Conservation (phyloP, 1,284 basidiomycete genomes). For the Fomitopsis pinicola region DNA sequence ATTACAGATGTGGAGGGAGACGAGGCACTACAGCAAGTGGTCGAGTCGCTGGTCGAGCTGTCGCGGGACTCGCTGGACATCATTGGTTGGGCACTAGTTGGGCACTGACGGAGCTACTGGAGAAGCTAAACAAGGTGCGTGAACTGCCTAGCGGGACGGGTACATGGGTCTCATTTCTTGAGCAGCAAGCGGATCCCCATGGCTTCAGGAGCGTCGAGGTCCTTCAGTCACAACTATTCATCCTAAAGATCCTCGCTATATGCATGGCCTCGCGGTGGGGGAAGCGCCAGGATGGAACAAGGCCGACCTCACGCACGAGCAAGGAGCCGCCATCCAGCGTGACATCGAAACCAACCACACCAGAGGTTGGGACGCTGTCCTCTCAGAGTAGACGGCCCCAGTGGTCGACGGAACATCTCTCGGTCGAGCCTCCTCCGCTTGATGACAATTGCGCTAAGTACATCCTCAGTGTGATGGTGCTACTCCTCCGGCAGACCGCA, state of each 20-base stretch:
- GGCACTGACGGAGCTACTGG: constrained; percentile 72
- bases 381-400: constrained; percentile 26
- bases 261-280: constrained; percentile 79
- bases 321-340: constrained; percentile 25
- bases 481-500: constrained; percentile 76
- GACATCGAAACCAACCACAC: constrained; percentile 19
- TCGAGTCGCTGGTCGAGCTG: constrained; percentile 76
- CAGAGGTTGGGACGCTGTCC: constrained; percentile 24
- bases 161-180: not conserved
- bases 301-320: constrained; percentile 39
- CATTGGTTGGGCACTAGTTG: constrained; percentile 73
- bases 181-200: constrained; percentile 46
- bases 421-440: constrained; percentile 72
- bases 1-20: constrained; percentile 75
- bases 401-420: constrained; percentile 38
- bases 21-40: constrained; percentile 64
- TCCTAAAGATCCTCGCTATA: constrained; percentile 80
- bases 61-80: constrained; percentile 72
- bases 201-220: constrained; percentile 63
- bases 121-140: constrained; percentile 73
- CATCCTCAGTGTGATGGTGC: constrained; percentile 76
- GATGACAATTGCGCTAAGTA: constrained; percentile 88
- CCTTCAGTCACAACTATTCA: constrained; percentile 86
- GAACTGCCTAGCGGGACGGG: not conserved
- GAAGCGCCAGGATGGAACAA: constrained; percentile 33